Evolutionary conservation across 768 basidiomycete genomes (phyloP).

Genomic region (Boletus vermiculosoides): DNA sequence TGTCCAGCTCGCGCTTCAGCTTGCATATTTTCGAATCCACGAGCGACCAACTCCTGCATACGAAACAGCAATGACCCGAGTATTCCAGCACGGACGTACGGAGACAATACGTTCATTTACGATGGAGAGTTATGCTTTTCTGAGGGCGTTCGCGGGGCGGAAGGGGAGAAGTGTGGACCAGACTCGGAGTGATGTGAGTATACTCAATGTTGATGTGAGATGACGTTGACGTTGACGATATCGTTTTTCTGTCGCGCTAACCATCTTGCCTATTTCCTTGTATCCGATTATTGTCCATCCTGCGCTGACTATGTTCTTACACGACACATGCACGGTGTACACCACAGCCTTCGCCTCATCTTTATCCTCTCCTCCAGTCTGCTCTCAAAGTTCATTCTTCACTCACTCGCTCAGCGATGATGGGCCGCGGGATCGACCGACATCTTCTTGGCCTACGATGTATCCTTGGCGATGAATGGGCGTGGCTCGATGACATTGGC

Average conservation of each 20-base stretch:
- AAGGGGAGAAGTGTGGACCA: slow-evolving; percentile 5
- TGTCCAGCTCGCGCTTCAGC: slow-evolving; percentile 88
- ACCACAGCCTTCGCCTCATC: slow-evolving; percentile 23
- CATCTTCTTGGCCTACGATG: slow-evolving; percentile 84
- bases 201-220: neutral
- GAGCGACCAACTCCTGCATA: slow-evolving; percentile 84
- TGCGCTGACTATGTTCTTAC: neutral
- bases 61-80: slow-evolving; percentile 86
- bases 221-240: neutral
- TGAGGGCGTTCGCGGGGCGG: slow-evolving; percentile 20
- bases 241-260: slow-evolving; percentile 2
- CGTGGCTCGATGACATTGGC: slow-evolving; percentile 23
- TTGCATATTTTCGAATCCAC: slow-evolving; percentile 84
- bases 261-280: slow-evolving; percentile 27
- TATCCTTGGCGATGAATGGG: slow-evolving; percentile 46
- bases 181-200: slow-evolving; percentile 14
- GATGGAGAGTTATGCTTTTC: slow-evolving; percentile 67
- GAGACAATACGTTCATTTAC: slow-evolving; percentile 83
- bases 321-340: neutral
- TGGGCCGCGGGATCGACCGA: slow-evolving; percentile 83
- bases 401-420: slow-evolving; percentile 74
- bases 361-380: slow-evolving; percentile 52
- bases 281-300: neutral
- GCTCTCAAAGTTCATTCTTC: slow-evolving; percentile 71
- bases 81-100: slow-evolving; percentile 85